Conservation (phyloP, 345 rosid species). For the Salix dunnii region DNA sequence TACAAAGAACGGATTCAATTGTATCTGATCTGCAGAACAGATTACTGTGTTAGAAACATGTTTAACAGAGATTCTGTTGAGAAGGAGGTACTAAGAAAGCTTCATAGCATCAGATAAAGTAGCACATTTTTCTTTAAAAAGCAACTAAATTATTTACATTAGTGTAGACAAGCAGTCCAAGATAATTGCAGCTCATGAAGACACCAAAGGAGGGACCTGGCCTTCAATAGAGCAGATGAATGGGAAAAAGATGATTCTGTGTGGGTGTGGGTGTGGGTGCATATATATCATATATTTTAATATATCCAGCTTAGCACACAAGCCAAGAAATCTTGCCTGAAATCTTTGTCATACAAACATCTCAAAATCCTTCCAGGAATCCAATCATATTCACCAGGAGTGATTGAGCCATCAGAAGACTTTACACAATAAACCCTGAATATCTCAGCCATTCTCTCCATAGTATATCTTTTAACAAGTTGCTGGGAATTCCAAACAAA, state of each 20-base stretch:
- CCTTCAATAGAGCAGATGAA: not conserved
- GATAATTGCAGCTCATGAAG: not conserved
- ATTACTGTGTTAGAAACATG: conserved; percentile 16
- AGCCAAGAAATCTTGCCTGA: conserved; percentile 49
- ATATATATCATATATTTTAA: not conserved
- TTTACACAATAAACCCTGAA: conserved; percentile 57
- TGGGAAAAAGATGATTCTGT: not conserved
- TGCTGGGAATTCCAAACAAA: conserved; percentile 43
- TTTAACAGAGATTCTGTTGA: not conserved
- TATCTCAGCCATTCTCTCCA: conserved; percentile 88
- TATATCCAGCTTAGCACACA: not conserved
- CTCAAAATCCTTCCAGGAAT: conserved; percentile 93
- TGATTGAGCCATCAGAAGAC: conserved; percentile 47
- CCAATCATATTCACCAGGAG: conserved; percentile 67
- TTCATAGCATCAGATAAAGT: not conserved
- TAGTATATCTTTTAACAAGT: conserved; percentile 72
- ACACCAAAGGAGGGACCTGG: not conserved
- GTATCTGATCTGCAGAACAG: conserved; percentile 78
- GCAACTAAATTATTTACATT: not conserved
- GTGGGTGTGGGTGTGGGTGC: not conserved
- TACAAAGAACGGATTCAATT: conserved; percentile 68
- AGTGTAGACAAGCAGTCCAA: not conserved
- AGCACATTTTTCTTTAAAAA: conserved; percentile 1
- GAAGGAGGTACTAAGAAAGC: not conserved
- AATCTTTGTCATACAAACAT: conserved; percentile 93